Evolutionary conservation across 2,329 filamentous ascomycete species (phyloP), one percentile per base, ranked within the genome.

Genomic region (Sordariomycetes sp.): DNA sequence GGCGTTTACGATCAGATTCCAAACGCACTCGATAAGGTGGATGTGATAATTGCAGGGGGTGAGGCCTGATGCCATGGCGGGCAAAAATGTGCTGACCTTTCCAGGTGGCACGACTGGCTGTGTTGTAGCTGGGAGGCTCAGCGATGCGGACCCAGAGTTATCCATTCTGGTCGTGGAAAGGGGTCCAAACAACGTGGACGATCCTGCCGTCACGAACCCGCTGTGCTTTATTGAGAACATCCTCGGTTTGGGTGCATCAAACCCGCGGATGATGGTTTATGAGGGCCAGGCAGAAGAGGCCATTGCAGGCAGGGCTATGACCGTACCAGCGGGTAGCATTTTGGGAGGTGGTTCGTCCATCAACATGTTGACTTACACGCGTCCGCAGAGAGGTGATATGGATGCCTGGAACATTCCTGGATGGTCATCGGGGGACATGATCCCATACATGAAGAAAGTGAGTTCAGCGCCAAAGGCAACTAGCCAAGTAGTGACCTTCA

Each of bases 21-120:
- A 6, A 17, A 30, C 8, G 18, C 11, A 9, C 29, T 30, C 14
- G 33, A 53, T 24, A 63, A 68, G 39, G 64, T 71, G 6, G 69
- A 73, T 40, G 57, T 72, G 26, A 66, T 73, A 36, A 59, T 72
- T 34, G 63, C 60, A 6, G 68, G 68, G 43, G 64, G 63, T 61
- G 47, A 27, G 32, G 16, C 21, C 10, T 17, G 11, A 18, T 25
- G 10, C 6, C n/a, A n/a, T 16, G 6, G 20, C 7, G 15, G 9
- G 15, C 10, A 10, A 8, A 10, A 9, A 9, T 26, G 21, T 26
- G 7, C 14, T 23, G 21, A 24, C 11, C 8, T 30, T 24, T n/a
- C 8, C 25, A 56, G 53, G 53, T 5, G 54, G 54, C 11, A 54
- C 53, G 3, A 43, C 51, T 7, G 53, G 46, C 32, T 53, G 51